phyloP scores from a whole-genome alignment of 257 asterid species.

The Solanum ossicruentum region DNA sequence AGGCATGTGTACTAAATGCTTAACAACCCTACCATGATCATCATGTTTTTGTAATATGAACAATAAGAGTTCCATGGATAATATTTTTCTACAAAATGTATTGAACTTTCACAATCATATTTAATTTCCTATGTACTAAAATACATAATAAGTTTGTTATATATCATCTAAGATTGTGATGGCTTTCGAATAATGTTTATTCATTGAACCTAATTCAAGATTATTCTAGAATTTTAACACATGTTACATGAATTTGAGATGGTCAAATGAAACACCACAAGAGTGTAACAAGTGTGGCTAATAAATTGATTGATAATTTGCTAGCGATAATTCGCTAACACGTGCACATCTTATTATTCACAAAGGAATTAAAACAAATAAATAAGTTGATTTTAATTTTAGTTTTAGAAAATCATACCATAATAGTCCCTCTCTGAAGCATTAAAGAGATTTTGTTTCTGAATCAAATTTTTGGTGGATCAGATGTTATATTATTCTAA shows the following conservation, averaged over 20 bases:
- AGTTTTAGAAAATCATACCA: not conserved
- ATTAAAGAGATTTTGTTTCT: rapidly evolving
- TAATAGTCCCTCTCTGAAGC: not conserved
- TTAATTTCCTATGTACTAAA: not conserved
- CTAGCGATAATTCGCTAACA: not conserved
- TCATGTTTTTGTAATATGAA: not conserved
- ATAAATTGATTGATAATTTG: not conserved
- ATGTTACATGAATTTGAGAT: not conserved
- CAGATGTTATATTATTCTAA: not conserved
- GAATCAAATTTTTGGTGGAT: no score
- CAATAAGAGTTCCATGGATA: not conserved
- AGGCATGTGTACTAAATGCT: not conserved
- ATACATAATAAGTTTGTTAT: not conserved
- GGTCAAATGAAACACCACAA: not conserved
- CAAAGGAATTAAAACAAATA: not conserved
- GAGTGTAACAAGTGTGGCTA: not conserved
- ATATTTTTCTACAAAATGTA: not conserved
- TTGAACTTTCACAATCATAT: not conserved
- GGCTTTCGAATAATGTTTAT: not conserved
- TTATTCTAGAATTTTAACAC: not conserved
- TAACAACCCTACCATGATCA: not conserved
- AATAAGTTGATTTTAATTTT: not conserved
- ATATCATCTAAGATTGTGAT: not conserved
- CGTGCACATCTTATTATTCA: not conserved
- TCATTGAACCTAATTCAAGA: no score